phyloP scores from a whole-genome alignment of 2,329 filamentous ascomycete species.

The Hypoxylon sp. region DNA sequence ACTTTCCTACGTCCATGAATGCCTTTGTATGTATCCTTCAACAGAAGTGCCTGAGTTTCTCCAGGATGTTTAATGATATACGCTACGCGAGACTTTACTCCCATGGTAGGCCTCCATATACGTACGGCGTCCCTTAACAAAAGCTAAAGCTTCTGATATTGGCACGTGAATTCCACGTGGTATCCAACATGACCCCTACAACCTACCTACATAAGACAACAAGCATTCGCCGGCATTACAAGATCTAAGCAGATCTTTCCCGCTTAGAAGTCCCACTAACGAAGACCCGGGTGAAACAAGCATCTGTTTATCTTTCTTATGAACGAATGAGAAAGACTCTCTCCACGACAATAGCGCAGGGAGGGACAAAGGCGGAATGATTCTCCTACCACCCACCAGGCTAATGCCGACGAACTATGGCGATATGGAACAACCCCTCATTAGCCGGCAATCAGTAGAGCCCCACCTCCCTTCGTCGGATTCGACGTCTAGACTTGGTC shows the following conservation, averaged over 20 bases:
- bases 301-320: background rate
- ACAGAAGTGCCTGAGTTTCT: background rate
- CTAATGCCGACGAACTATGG: constrained; percentile 45
- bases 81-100: background rate
- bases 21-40: background rate
- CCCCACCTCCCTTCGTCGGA: constrained; percentile 38
- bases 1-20: background rate
- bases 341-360: background rate
- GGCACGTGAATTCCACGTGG: background rate
- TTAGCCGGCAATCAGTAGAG: constrained; percentile 48
- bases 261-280: background rate
- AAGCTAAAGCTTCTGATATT: background rate
- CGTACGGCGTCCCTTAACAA: background rate
- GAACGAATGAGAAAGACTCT: background rate
- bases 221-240: background rate
- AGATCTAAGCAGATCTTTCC: background rate
- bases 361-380: constrained; percentile 47
- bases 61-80: background rate
- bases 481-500: constrained; percentile 33
- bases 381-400: constrained; percentile 45
- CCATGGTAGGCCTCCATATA: background rate
- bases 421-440: constrained; percentile 48
- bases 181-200: background rate
- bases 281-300: background rate
- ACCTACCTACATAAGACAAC: too few species aligned